Percentiles rank a stretch among this genome's conserved stretches.
phyloP scores from a whole-genome alignment of 495 filamentous ascomycete species.

The Podospora anserina region DNA sequence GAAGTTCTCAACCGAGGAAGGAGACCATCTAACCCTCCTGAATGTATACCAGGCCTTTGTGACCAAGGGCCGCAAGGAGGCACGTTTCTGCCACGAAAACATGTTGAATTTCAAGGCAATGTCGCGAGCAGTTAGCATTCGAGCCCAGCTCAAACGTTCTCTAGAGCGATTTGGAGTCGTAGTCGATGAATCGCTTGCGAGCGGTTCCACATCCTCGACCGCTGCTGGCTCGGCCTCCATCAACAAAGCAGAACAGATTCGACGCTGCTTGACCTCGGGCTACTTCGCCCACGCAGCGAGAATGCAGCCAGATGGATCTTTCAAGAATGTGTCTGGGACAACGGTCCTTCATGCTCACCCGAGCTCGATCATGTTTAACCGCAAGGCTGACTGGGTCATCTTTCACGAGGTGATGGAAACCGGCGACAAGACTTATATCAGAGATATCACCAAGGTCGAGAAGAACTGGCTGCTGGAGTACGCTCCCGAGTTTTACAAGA shows the following conservation, averaged over 20 bases:
- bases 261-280: conserved; percentile 81
- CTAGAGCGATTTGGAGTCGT: conserved; percentile 79
- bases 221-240: conserved; percentile 18
- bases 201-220: conserved; percentile 17
- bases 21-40: conserved; percentile 89
- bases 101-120: conserved; percentile 81
- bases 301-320: conserved; percentile 94
- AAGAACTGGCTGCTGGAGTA: conserved; percentile 89
- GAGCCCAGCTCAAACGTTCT: conserved; percentile 81
- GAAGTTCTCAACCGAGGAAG: conserved; percentile 90
- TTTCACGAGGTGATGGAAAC: conserved; percentile 96
- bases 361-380: conserved; percentile 92
- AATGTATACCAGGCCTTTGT: conserved; percentile 93
- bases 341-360: conserved; percentile 82
- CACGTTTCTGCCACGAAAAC: conserved; percentile 83
- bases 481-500: conserved; percentile 77
- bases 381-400: conserved; percentile 96
- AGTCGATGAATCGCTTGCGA: conserved; percentile 56
- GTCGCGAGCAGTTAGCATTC: conserved; percentile 77
- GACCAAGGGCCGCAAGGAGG: conserved; percentile 78
- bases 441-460: conserved; percentile 88
- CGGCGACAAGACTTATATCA: conserved; percentile 82
- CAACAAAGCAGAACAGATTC: conserved; percentile 67
- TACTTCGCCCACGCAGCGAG: conserved; percentile 94
- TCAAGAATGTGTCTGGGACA: conserved; percentile 73